These are phyloP conservation scores for Coleophoma eucalyptorum DNA, from an alignment of 2,329 filamentous ascomycete species.

Conservation along the genomic window DNA sequence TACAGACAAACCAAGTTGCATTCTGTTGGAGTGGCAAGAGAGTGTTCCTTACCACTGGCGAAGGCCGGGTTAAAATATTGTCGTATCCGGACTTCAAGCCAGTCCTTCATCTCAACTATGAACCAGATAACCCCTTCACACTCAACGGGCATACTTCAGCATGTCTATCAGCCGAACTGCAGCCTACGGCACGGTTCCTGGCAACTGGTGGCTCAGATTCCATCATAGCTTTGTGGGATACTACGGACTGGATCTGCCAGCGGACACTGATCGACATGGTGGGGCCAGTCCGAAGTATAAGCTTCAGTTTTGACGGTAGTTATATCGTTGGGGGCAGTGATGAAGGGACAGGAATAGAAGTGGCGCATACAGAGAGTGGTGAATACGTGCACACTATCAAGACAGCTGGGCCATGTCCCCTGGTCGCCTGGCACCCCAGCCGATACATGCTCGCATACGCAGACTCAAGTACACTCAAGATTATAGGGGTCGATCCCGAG, in stretches of 20 bases:
- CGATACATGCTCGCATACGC: conserved; percentile 72
- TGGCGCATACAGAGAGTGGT: conserved; percentile 70
- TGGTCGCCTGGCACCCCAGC: conserved; percentile 74
- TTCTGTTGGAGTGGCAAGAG: conserved; percentile 73
- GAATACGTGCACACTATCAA: conserved; percentile 71
- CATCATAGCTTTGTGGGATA: conserved; percentile 75
- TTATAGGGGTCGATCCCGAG: conserved; percentile 41
- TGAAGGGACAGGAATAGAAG: conserved; percentile 64
- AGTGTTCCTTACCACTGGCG: conserved; percentile 66
- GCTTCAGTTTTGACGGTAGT: conserved; percentile 75
- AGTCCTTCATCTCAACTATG: conserved; percentile 43
- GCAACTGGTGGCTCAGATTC: conserved; percentile 75
- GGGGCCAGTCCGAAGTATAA: conserved; percentile 65
- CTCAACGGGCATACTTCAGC: conserved; percentile 72
- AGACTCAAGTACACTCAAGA: conserved; percentile 60
- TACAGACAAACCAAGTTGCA: conserved; percentile 67
- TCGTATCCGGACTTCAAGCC: conserved; percentile 63
- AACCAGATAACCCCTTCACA: conserved; percentile 46
- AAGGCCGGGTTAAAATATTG: conserved; percentile 68
- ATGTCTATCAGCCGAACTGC: conserved; percentile 64
- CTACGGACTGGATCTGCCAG: conserved; percentile 71
- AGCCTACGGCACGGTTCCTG: conserved; percentile 67
- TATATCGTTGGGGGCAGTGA: conserved; percentile 73
- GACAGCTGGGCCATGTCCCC: conserved; percentile 57
- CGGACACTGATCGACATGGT: conserved; percentile 66